Percentiles rank a stretch among this genome's conserved stretches.
phyloP scores from a whole-genome alignment of 2,329 filamentous ascomycete genomes.

The Scytalidium sp. region DNA sequence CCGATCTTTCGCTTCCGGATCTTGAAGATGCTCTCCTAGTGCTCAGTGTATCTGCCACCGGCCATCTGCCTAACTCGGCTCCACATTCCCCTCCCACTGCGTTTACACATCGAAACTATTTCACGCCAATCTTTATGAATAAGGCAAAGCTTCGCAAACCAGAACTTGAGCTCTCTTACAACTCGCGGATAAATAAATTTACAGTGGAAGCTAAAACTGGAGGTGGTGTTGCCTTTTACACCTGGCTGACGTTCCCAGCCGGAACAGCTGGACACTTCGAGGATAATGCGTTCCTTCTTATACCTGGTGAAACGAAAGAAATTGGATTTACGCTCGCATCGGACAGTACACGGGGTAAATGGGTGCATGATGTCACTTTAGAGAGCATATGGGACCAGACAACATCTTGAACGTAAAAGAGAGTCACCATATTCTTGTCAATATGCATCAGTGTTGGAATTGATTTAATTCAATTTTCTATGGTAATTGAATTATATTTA shows the following conservation, averaged over 20 bases:
- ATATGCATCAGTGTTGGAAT: too few species aligned
- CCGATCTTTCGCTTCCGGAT: background rate
- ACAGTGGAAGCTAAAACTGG: background rate
- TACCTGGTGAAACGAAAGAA: background rate
- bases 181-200: background rate
- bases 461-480: too few species aligned
- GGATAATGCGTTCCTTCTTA: background rate
- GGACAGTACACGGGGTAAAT: background rate
- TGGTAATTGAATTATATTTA: too few species aligned
- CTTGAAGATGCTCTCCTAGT: slow-evolving; percentile 13
- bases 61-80: slow-evolving; percentile 10
- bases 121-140: background rate
- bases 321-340: background rate
- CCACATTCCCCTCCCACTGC: background rate
- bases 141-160: background rate
- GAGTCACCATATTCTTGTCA: too few species aligned
- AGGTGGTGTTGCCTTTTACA: background rate
- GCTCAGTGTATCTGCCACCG: slow-evolving; percentile 16
- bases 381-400: background rate
- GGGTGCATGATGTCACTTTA: background rate
- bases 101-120: background rate
- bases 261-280: background rate
- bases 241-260: background rate
- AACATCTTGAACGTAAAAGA: too few species aligned
- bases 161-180: background rate